These are phyloP conservation scores for Ceratocystis albifundus DNA, from an alignment of 2,329 filamentous ascomycete genomes.

Conservation along the genomic window DNA sequence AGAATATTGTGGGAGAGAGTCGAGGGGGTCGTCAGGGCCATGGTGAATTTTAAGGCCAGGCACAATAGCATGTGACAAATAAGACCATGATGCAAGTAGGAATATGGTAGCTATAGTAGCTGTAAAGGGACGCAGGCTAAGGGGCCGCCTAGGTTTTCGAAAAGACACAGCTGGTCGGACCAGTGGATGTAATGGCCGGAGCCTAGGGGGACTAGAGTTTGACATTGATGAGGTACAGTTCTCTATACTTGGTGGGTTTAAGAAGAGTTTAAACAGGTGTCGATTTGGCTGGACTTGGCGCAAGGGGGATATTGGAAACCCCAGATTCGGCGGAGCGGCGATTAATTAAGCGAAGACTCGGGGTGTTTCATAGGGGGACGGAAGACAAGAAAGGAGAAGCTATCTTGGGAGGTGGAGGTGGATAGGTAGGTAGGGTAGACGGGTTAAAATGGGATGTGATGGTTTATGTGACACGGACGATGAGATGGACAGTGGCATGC, in stretches of 20 bases:
- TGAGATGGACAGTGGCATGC: not conserved
- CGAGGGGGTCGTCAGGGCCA: not conserved
- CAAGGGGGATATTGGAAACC: not conserved
- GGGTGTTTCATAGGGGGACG: not conserved
- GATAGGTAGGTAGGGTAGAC: not conserved
- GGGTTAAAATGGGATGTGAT: not conserved
- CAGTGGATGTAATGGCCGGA: not conserved
- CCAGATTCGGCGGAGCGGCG: not conserved
- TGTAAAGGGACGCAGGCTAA: slow-evolving; percentile 15
- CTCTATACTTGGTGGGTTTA: not conserved
- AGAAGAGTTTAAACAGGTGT: not conserved
- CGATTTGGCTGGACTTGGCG: not conserved
- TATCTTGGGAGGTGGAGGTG: not conserved
- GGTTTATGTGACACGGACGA: too few relatives aligned
- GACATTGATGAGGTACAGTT: not conserved
- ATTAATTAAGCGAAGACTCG: not conserved
- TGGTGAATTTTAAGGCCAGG: not conserved
- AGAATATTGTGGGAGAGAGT: not conserved
- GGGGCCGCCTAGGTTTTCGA: not conserved
- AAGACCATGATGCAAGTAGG: slow-evolving; percentile 15
- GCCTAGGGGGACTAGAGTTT: not conserved
- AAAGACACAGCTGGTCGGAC: not conserved
- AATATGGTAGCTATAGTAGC: slow-evolving; percentile 14
- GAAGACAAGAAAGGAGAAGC: not conserved
- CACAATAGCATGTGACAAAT: slow-evolving; percentile 5